phyloP scores from a whole-genome alignment of 257 asterid genomes.

The Leptodermis oblonga region DNA sequence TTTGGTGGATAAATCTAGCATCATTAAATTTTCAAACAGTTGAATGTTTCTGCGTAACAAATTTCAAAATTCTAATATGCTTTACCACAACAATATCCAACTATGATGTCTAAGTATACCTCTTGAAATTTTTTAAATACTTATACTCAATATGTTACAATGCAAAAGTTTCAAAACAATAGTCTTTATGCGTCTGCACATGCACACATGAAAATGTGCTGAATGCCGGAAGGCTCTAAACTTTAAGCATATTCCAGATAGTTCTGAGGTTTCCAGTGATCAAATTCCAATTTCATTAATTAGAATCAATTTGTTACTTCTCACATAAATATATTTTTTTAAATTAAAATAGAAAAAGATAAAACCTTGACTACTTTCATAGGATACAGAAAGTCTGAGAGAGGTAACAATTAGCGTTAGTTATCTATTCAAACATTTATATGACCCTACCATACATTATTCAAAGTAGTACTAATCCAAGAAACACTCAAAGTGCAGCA shows the following conservation, averaged over 20 bases:
- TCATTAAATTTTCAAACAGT: background rate
- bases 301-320: background rate
- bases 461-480: background rate
- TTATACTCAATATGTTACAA: background rate
- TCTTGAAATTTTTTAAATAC: background rate
- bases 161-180: background rate
- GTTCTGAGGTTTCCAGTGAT: background rate
- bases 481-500: conserved; percentile 1
- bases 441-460: background rate
- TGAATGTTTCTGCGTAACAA: background rate
- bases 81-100: background rate
- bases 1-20: background rate
- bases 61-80: background rate
- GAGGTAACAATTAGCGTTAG: background rate
- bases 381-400: background rate
- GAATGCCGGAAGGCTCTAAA: background rate
- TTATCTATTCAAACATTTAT: background rate
- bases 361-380: too few relatives aligned
- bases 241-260: background rate
- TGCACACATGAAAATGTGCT: background rate
- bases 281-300: background rate
- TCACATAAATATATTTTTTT: background rate
- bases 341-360: too few relatives aligned
- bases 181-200: background rate
- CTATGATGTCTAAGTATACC: background rate